Conservation (phyloP, 2,329 filamentous ascomycete genomes). For the Dissoconium aciculare region DNA sequence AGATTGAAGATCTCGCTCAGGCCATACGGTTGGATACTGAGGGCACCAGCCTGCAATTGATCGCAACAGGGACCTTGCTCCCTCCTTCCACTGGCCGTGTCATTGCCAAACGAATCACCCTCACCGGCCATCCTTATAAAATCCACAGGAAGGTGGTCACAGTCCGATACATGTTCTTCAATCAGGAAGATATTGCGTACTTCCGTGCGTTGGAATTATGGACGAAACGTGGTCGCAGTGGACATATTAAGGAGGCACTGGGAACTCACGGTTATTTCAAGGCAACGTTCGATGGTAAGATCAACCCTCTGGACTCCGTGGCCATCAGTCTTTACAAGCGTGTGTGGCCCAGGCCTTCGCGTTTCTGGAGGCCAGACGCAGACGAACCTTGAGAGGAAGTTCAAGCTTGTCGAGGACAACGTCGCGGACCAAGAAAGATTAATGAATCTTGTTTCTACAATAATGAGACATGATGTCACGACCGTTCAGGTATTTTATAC, state of each 20-base stretch:
- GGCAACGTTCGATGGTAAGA: constrained; percentile 87
- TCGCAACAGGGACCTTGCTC: constrained; percentile 76
- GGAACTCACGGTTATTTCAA: constrained; percentile 99
- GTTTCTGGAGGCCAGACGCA: constrained; percentile 9
- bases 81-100: constrained; percentile 61
- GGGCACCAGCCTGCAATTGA: constrained; percentile 44
- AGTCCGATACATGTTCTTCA: constrained; percentile 99
- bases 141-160: constrained; percentile 98
- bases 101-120: constrained; percentile 81
- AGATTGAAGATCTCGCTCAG: constrained; percentile 26
- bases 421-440: too few species aligned
- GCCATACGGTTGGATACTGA: constrained; percentile 7
- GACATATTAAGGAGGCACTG: constrained; percentile 83
- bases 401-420: too few species aligned
- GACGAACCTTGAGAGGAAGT: too few species aligned
- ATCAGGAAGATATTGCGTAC: constrained; percentile 85
- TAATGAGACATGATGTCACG: too few species aligned
- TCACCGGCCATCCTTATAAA: constrained; percentile 94
- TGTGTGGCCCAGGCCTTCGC: constrained; percentile 43
- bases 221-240: constrained; percentile 76
- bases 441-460: too few species aligned
- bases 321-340: constrained; percentile 56
- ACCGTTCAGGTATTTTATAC: too few species aligned
- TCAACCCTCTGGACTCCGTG: constrained; percentile 89
- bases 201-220: constrained; percentile 93